Conservation (phyloP, 805 yeast species). For the Hanseniaspora singularis region DNA sequence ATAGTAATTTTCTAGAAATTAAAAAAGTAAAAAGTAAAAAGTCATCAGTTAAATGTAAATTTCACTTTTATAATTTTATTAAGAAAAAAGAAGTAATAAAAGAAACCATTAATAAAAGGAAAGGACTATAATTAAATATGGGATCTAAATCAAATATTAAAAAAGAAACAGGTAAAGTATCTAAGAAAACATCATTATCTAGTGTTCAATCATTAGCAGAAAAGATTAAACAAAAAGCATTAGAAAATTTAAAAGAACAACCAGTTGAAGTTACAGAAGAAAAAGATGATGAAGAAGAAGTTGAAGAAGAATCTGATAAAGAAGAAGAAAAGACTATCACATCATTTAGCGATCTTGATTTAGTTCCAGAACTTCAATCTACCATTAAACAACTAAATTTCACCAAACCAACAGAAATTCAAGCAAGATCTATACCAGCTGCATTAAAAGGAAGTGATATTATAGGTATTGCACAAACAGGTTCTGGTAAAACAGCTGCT, state of each 20-base stretch:
- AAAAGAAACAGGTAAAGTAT: constrained; percentile 2
- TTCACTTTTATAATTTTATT: too few relatives aligned
- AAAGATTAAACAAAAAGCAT: constrained; percentile 38
- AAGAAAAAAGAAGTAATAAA: not conserved
- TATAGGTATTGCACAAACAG: constrained; percentile 94
- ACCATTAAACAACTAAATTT: constrained; percentile 67
- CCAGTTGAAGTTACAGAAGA: constrained; percentile 17
- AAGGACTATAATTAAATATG: constrained; percentile 1
- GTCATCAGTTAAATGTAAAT: too few relatives aligned
- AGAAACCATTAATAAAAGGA: not conserved
- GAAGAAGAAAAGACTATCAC: constrained; percentile 24
- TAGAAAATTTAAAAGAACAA: constrained; percentile 23
- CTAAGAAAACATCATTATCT: not conserved
- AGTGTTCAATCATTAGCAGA: constrained; percentile 40
- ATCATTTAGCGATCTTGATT: constrained; percentile 45
- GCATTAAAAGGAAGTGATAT: constrained; percentile 85
- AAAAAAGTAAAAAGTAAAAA: too few relatives aligned
- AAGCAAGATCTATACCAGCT: constrained; percentile 78
- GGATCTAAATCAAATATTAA: not conserved
- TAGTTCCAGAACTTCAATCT: constrained; percentile 68
- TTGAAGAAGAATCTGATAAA: constrained; percentile 14
- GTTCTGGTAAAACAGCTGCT: constrained; percentile 97
- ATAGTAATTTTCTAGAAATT: too few relatives aligned
- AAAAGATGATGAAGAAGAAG: constrained; percentile 11
- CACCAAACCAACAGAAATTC: constrained; percentile 85